Percentiles rank a stretch among this genome's conserved stretches.
These are phyloP conservation scores for Pichia occidentalis DNA, from an alignment of 805 yeast species.

Conservation along the genomic window DNA sequence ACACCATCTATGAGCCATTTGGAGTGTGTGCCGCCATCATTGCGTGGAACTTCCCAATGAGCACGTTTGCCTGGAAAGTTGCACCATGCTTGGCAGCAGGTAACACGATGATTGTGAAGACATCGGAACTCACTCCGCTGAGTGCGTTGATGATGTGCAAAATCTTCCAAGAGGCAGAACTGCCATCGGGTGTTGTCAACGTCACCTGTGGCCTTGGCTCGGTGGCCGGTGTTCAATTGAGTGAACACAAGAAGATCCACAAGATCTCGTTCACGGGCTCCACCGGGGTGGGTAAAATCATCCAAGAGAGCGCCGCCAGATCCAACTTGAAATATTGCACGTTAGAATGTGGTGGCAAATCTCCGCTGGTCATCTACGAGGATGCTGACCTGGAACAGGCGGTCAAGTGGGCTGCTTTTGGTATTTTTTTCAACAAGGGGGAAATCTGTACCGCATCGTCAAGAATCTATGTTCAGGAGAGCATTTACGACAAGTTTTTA, in stretches of 20 bases:
- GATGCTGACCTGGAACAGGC: conserved; percentile 79
- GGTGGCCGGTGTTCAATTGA: conserved; percentile 52
- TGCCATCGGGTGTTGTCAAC: conserved; percentile 60
- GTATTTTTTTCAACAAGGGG: conserved; percentile 91
- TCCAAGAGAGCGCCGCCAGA: conserved; percentile 80
- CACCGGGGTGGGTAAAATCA: conserved; percentile 66
- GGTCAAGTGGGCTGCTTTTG: conserved; percentile 65
- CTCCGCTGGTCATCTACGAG: conserved; percentile 82
- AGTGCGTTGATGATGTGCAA: conserved; percentile 53
- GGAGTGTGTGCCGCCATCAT: conserved; percentile 69
- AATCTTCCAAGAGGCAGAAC: conserved; percentile 50
- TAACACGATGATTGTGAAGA: conserved; percentile 55
- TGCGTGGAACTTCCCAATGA: conserved; percentile 69
- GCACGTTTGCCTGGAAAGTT: conserved; percentile 63
- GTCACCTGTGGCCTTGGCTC: conserved; percentile 58
- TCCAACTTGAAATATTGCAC: conserved; percentile 85
- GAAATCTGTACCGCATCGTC: conserved; percentile 96
- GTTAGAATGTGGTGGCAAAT: conserved; percentile 93
- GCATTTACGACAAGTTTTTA: conserved; percentile 71
- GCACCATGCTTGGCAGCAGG: conserved; percentile 67
- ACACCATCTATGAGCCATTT: conserved; percentile 60
- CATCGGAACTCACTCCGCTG: conserved; percentile 62
- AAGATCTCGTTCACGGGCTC: conserved; percentile 68
- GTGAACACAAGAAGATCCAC: conserved; percentile 50
- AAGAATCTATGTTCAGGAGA: conserved; percentile 81